Conservation (phyloP, 2,329 filamentous ascomycete genomes). For the Clarireedia homoeocarpa region DNA sequence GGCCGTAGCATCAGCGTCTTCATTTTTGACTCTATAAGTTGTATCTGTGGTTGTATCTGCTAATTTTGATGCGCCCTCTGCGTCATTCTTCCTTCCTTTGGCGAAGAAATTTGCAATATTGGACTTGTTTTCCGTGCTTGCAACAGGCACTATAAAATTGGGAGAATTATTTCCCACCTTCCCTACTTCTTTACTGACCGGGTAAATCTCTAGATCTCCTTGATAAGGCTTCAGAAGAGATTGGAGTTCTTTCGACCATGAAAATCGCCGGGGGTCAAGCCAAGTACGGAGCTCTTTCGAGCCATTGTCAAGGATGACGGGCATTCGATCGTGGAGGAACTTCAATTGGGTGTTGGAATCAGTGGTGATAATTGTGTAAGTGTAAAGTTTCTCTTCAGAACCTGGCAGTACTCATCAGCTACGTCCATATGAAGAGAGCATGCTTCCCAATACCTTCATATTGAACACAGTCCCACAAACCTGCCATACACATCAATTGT, state of each 20-base stretch:
- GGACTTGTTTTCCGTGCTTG: conserved; percentile 80
- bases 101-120: conserved; percentile 94
- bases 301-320: conserved; percentile 75
- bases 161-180: conserved; percentile 91
- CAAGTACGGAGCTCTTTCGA: conserved; percentile 63
- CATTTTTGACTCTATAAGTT: conserved; percentile 13
- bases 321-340: conserved; percentile 94
- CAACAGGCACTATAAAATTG: conserved; percentile 71
- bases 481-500: conserved; percentile 74
- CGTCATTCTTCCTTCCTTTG: conserved; percentile 32
- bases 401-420: conserved; percentile 29
- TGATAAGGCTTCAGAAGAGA: conserved; percentile 68
- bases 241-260: conserved; percentile 76
- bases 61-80: conserved; percentile 7
- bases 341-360: conserved; percentile 72
- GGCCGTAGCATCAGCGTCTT: conserved; percentile 8
- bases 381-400: conserved; percentile 65
- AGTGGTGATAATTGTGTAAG: conserved; percentile 92
- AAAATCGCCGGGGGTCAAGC: conserved; percentile 64
- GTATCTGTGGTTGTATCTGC: conserved; percentile 4
- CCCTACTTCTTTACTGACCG: conserved; percentile 80
- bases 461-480: conserved; percentile 81
- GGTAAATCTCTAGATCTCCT: conserved; percentile 76
- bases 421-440: not conserved
- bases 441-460: conserved; percentile 55